These are phyloP conservation scores for Clonostachys chloroleuca DNA, from an alignment of 2,329 filamentous ascomycete species.

Conservation along the genomic window DNA sequence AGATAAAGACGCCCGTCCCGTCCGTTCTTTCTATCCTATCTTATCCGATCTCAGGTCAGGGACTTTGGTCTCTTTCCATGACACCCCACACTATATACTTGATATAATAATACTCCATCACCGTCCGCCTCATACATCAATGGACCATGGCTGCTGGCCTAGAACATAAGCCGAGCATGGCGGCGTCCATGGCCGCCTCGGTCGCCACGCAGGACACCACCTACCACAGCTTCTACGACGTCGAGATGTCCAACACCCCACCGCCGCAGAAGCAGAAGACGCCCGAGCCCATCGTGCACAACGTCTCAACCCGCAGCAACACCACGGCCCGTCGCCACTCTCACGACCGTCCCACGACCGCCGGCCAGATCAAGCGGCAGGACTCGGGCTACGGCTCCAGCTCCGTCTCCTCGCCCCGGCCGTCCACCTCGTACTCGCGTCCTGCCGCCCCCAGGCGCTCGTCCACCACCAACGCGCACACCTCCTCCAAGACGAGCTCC, in stretches of 20 bases:
- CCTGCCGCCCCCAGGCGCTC: constrained; percentile 19
- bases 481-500: constrained; percentile 4
- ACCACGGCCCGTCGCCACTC: constrained; percentile 2
- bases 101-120: too few species aligned
- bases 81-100: too few species aligned
- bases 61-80: too few species aligned
- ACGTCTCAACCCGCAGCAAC: background rate
- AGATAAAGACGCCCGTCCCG: too few species aligned
- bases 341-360: constrained; percentile 21
- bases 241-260: constrained; percentile 38
- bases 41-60: too few species aligned
- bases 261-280: constrained; percentile 12
- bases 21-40: too few species aligned
- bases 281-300: constrained; percentile 3
- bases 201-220: constrained; percentile 23
- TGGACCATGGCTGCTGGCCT: too few species aligned
- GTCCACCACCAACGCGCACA: constrained; percentile 13
- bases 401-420: constrained; percentile 25
- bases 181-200: background rate
- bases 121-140: too few species aligned
- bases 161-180: too few species aligned
- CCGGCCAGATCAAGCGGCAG: constrained; percentile 44
- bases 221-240: constrained; percentile 50
- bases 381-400: constrained; percentile 57
- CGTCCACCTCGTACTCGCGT: constrained; percentile 25